These are phyloP conservation scores for Phytophthora pluvialis DNA, from an alignment of 352 stramenopile genomes.

Conservation along the genomic window DNA sequence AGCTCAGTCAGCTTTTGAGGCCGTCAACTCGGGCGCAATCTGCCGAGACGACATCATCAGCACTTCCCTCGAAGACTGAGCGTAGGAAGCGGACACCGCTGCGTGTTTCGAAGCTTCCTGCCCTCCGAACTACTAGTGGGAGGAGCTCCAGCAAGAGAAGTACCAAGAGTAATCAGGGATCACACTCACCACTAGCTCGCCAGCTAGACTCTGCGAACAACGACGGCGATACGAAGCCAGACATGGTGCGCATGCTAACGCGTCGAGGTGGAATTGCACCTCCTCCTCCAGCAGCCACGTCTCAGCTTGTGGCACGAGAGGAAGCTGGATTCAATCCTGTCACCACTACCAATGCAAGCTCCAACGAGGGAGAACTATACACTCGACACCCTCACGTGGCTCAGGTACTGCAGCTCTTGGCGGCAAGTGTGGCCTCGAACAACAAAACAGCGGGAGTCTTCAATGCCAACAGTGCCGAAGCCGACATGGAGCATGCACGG, in stretches of 20 bases:
- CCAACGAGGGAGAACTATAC: slow-evolving; percentile 36
- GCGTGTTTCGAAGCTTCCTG: slow-evolving; percentile 18
- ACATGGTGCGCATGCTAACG: slow-evolving; percentile 7
- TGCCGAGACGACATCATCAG: background rate
- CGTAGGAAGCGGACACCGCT: slow-evolving; percentile 25
- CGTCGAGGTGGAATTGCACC: slow-evolving; percentile 25
- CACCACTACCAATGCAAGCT: background rate
- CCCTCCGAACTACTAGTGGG: background rate
- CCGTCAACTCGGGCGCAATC: slow-evolving; percentile 1
- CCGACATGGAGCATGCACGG: slow-evolving; percentile 36
- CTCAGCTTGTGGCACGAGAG: slow-evolving; percentile 15
- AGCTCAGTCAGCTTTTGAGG: slow-evolving; percentile 32
- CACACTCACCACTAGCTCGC: background rate
- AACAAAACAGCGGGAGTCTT: slow-evolving; percentile 6
- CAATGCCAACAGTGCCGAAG: slow-evolving; percentile 29
- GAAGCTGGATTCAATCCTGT: slow-evolving; percentile 11
- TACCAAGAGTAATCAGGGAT: slow-evolving; percentile 20
- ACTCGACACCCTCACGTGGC: slow-evolving; percentile 54
- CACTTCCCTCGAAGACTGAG: background rate
- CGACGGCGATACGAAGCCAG: background rate
- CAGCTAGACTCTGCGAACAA: slow-evolving; percentile 5
- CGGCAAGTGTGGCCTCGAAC: slow-evolving; percentile 7
- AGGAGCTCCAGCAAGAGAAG: slow-evolving; percentile 6
- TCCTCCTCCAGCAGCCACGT: slow-evolving; percentile 5
- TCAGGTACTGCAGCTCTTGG: slow-evolving; percentile 47